Percentiles rank a stretch among this genome's conserved stretches.
Evolutionary conservation across 345 rosid species (phyloP).

Genomic region (Rhizophora apiculata): DNA sequence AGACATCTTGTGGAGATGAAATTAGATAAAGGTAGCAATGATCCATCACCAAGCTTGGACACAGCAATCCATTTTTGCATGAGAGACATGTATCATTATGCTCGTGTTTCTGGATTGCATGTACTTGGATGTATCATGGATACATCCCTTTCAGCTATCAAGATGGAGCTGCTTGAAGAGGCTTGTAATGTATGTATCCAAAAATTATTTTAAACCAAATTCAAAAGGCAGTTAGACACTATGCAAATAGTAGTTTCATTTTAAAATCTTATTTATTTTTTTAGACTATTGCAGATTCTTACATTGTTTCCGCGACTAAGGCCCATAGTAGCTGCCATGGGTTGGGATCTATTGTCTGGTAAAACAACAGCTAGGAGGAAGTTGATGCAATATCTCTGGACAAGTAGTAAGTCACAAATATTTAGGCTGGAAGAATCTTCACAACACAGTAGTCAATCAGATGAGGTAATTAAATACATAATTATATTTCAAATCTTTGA

Average conservation of each 20-base stretch:
- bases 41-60: slow-evolving; percentile 37
- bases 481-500: background rate
- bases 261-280: slow-evolving; percentile 20
- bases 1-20: slow-evolving; percentile 46
- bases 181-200: slow-evolving; percentile 70
- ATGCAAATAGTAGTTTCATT: background rate
- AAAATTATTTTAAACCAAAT: background rate
- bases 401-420: slow-evolving; percentile 52
- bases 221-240: slow-evolving; percentile 2
- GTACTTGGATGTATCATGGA: slow-evolving; percentile 80
- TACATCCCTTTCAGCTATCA: slow-evolving; percentile 60
- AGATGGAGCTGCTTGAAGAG: slow-evolving; percentile 71
- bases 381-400: slow-evolving; percentile 82
- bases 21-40: slow-evolving; percentile 37
- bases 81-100: slow-evolving; percentile 86
- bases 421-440: slow-evolving; percentile 73
- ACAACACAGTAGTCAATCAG: slow-evolving; percentile 54
- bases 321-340: slow-evolving; percentile 89
- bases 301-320: slow-evolving; percentile 67
- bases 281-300: slow-evolving; percentile 51
- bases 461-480: slow-evolving; percentile 49
- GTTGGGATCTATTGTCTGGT: slow-evolving; percentile 88
- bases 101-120: slow-evolving; percentile 81
- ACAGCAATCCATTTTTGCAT: slow-evolving; percentile 50
- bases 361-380: slow-evolving; percentile 66